phyloP scores from a whole-genome alignment of 306 rosid genomes.

The Pterocarpus macrocarpus region DNA sequence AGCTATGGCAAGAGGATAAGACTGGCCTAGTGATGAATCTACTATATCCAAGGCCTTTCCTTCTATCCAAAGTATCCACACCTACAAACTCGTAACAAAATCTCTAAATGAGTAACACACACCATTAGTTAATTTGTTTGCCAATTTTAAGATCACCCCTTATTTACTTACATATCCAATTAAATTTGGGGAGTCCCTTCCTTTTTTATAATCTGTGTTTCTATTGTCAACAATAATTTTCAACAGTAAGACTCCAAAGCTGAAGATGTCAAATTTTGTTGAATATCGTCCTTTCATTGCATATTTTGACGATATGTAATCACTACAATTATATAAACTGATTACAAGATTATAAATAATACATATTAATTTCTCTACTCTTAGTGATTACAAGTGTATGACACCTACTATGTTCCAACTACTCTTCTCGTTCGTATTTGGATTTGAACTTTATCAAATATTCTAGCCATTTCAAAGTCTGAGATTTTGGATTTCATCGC shows the following conservation, averaged over 20 bases:
- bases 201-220: slow-evolving; percentile 33
- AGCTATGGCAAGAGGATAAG: slow-evolving; percentile 30
- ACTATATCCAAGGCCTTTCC: slow-evolving; percentile 53
- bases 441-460: slow-evolving; percentile 47
- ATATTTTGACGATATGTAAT: slow-evolving; percentile 60
- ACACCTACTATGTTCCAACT: slow-evolving; percentile 62
- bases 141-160: not conserved
- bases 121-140: not conserved
- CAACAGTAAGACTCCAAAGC: slow-evolving; percentile 55
- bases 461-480: slow-evolving; percentile 58
- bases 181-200: slow-evolving; percentile 41
- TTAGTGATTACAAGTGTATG: not conserved
- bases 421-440: slow-evolving; percentile 46
- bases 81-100: slow-evolving; percentile 44
- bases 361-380: not conserved
- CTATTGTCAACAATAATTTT: slow-evolving; percentile 47
- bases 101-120: not conserved
- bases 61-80: slow-evolving; percentile 69
- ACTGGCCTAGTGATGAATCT: slow-evolving; percentile 47
- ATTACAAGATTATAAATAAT: not conserved
- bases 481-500: slow-evolving; percentile 55
- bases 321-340: slow-evolving; percentile 12
- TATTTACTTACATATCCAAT: slow-evolving; percentile 46
- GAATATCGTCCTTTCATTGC: slow-evolving; percentile 58
- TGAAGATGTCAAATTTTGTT: slow-evolving; percentile 54